Percentiles rank a stretch among this genome's conserved stretches.
Conservation (phyloP, 768 basidiomycete species). For the Hebeloma cylindrosporum region DNA sequence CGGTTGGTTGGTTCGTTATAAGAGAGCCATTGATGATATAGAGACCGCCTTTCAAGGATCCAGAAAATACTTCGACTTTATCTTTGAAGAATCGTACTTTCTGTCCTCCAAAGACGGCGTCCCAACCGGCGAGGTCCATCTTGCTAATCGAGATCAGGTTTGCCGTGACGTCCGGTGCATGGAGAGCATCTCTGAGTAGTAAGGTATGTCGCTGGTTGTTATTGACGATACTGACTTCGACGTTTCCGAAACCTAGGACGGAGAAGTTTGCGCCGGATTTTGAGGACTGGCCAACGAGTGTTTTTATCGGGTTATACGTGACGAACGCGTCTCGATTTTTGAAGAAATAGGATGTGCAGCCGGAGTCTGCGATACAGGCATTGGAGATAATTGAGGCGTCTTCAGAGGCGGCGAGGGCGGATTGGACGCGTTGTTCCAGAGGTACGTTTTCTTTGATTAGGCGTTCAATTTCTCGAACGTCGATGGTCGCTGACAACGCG, state of each 20-base stretch:
- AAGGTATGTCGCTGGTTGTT: constrained; percentile 13
- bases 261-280: constrained; percentile 13
- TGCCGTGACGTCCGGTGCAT: constrained; percentile 25
- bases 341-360: constrained; percentile 27
- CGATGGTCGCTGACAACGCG: neutral
- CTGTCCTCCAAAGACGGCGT: constrained; percentile 14
- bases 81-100: constrained; percentile 1
- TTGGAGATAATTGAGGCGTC: neutral
- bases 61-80: neutral
- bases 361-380: constrained; percentile 16
- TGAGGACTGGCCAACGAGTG: constrained; percentile 6
- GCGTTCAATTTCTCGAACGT: neutral
- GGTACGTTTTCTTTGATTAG: neutral
- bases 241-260: constrained; percentile 22
- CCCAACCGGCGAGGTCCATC: constrained; percentile 16
- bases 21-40: constrained; percentile 20
- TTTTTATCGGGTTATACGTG: constrained; percentile 7
- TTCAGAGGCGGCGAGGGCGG: no score
- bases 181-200: constrained; percentile 22
- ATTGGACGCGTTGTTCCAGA: neutral
- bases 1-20: constrained; percentile 1
- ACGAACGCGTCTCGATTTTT: constrained; percentile 16
- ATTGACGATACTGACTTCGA: constrained; percentile 11
- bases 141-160: constrained; percentile 26
- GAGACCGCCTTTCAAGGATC: constrained; percentile 3